Base-by-base conservation (phyloP, 352 stramenopile species). In the Pythium coloratum region DNA sequence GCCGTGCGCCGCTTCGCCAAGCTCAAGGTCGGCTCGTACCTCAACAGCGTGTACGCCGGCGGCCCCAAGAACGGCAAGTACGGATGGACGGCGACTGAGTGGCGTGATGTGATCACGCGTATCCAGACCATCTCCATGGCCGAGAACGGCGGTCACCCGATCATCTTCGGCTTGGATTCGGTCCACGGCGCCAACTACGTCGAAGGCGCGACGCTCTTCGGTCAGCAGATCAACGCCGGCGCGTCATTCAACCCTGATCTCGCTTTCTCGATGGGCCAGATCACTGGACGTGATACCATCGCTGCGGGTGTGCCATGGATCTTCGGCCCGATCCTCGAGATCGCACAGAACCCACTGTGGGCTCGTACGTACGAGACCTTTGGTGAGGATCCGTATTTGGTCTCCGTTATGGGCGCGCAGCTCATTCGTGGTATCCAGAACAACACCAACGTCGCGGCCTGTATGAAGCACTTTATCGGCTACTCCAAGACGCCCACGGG, bases 381-480 rank as follows among this genome's bases (percentile, higher is more conserved):
- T 80, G 88, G 89, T 13, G 87, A 95, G 71, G 86, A 94, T 71
- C 82, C 82, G 14, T 69, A 77, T 44, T 20, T 94, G 9, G 82
- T 87, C 3, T 69, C 75, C 2, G 44, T 75, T 26, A 87, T 94
- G 78, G 86, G 13, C n/a, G 28, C n/a, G 55, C 46, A 7, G 76
- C 30, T 91, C 64, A 82, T 90, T 50, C 44, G 67, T 24, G 86
- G 75, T 13, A 65, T 82, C 14, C 75, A 82, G 55, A 64, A 30
- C 53, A 79, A 79, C 55, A 54, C 44, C 16, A 46, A 66, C 20
- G 33, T 55, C 12, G 84, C 90, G 7, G 87, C 91, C 8, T 96
- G 89, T 58, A 91, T 96, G 78, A 97, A 97, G 64, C 90, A 97
- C 67, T 79, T 96, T 63, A 90, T 97, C 62, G 90, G 72, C 32